phyloP scores from a whole-genome alignment of 208 protist species.

The Endotrypanum monterogeii region DNA sequence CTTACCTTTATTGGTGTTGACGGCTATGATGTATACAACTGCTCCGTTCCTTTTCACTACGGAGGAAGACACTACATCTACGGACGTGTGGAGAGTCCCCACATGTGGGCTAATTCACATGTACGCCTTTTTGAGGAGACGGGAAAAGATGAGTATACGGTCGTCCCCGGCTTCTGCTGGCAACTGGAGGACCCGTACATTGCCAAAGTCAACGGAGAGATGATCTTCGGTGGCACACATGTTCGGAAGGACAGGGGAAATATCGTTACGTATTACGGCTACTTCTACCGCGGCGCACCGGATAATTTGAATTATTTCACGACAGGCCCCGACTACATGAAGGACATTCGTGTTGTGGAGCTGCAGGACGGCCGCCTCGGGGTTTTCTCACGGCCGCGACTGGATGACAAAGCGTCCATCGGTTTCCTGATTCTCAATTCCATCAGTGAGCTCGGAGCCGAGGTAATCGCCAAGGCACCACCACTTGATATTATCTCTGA shows the following conservation, averaged over 20 bases:
- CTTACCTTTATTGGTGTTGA: slow-evolving; percentile 62
- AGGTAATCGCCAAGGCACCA: slow-evolving; percentile 23
- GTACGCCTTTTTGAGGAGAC: slow-evolving; percentile 61
- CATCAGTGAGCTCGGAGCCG: slow-evolving; percentile 28
- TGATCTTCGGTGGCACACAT: slow-evolving; percentile 46
- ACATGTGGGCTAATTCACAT: slow-evolving; percentile 51
- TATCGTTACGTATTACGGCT: slow-evolving; percentile 36
- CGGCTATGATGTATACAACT: slow-evolving; percentile 65
- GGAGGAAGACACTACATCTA: slow-evolving; percentile 53
- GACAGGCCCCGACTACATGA: slow-evolving; percentile 45
- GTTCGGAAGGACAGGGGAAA: slow-evolving; percentile 35
- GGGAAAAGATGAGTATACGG: slow-evolving; percentile 46
- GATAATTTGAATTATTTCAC: slow-evolving; percentile 40
- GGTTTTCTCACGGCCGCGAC: slow-evolving; percentile 37
- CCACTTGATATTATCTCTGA: slow-evolving; percentile 29
- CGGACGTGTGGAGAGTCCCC: slow-evolving; percentile 49
- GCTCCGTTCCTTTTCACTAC: slow-evolving; percentile 58
- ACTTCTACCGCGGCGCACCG: slow-evolving; percentile 40
- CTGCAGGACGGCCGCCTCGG: slow-evolving; percentile 39
- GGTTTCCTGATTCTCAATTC: slow-evolving; percentile 37
- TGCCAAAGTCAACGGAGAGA: slow-evolving; percentile 30
- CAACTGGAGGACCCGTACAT: slow-evolving; percentile 50
- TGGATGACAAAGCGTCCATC: slow-evolving; percentile 25
- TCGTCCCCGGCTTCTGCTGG: slow-evolving; percentile 26
- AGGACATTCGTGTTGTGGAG: slow-evolving; percentile 46